Percentiles rank a stretch among this genome's conserved stretches.
Evolutionary conservation across 345 rosid genomes (phyloP).

Genomic region (Trapa bicornis): DNA sequence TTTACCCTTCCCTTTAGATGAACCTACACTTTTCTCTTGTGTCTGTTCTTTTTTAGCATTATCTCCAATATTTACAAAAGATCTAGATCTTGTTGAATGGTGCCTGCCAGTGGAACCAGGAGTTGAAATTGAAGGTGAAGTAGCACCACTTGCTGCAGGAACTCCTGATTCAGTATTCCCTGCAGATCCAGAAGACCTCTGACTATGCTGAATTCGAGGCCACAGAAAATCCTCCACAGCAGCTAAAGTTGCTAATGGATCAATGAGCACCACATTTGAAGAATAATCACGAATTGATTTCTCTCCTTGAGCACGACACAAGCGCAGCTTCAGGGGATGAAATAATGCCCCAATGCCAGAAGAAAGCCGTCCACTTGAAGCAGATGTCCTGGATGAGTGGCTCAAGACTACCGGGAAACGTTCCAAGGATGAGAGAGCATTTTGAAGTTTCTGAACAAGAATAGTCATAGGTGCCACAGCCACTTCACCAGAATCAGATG

Average conservation of each 20-base stretch:
- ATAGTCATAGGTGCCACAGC: constrained; percentile 57
- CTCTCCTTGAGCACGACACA: constrained; percentile 86
- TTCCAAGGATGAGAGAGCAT: constrained; percentile 84
- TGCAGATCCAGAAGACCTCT: constrained; percentile 50
- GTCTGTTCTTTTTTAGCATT: constrained; percentile 43
- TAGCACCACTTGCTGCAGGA: constrained; percentile 54
- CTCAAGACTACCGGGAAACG: constrained; percentile 95
- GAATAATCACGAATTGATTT: constrained; percentile 93
- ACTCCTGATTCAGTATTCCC: constrained; percentile 60
- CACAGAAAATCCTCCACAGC: constrained; percentile 97
- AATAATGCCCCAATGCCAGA: constrained; percentile 92
- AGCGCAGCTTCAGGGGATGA: constrained; percentile 90
- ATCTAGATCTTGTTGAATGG: constrained; percentile 73
- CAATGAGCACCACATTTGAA: constrained; percentile 86
- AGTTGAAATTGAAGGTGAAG: constrained; percentile 60
- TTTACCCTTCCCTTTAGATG: constrained; percentile 95
- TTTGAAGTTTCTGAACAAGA: constrained; percentile 92
- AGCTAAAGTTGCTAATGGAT: constrained; percentile 92
- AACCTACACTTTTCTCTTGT: constrained; percentile 62
- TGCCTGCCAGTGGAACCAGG: constrained; percentile 60
- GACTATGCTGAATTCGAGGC: constrained; percentile 84
- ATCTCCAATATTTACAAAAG: constrained; percentile 73
- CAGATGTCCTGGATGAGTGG: constrained; percentile 75
- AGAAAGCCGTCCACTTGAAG: constrained; percentile 89
- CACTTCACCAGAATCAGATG: constrained; percentile 37